These are phyloP conservation scores for Boletus sp. DNA, from an alignment of 1,284 basidiomycete genomes.

Conservation along the genomic window DNA sequence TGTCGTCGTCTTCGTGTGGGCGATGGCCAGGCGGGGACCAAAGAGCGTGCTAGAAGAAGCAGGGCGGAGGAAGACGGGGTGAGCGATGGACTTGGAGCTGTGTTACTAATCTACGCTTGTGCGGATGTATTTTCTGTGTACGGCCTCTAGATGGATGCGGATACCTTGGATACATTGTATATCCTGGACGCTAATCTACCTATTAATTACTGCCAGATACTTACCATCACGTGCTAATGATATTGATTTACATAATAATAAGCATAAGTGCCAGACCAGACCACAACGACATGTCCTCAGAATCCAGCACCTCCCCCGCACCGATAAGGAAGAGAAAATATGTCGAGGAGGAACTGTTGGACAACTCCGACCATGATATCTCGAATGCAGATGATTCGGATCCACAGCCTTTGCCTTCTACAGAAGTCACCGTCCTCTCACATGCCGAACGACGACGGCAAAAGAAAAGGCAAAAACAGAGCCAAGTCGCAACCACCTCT, in stretches of 20 bases:
- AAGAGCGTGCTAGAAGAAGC: conserved; percentile 64
- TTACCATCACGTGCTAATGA: background rate
- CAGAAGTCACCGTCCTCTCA: conserved; percentile 53
- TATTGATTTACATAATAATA: too few relatives aligned
- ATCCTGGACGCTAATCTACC: conserved; percentile 22
- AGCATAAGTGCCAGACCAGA: too few relatives aligned
- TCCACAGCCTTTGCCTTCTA: conserved; percentile 11
- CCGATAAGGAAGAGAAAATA: conserved; percentile 29
- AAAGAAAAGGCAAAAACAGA: conserved; percentile 52
- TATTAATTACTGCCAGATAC: too few relatives aligned
- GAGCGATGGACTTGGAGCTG: conserved; percentile 20
- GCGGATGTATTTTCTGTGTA: conserved; percentile 10
- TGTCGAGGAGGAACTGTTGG: conserved; percentile 16
- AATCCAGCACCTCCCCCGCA: conserved; percentile 18
- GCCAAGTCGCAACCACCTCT: background rate
- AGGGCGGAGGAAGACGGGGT: conserved; percentile 45
- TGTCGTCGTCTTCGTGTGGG: conserved; percentile 73
- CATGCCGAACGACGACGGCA: conserved; percentile 71
- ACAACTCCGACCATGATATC: background rate
- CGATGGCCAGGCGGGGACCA: conserved; percentile 76
- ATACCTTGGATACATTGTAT: conserved; percentile 25
- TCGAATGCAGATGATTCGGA: conserved; percentile 13
- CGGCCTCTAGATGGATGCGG: conserved; percentile 15
- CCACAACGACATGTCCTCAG: too few relatives aligned
- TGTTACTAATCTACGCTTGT: conserved; percentile 12